Base-by-base conservation (phyloP, 139 green algal species). In the Chloropicon primus region DNA sequence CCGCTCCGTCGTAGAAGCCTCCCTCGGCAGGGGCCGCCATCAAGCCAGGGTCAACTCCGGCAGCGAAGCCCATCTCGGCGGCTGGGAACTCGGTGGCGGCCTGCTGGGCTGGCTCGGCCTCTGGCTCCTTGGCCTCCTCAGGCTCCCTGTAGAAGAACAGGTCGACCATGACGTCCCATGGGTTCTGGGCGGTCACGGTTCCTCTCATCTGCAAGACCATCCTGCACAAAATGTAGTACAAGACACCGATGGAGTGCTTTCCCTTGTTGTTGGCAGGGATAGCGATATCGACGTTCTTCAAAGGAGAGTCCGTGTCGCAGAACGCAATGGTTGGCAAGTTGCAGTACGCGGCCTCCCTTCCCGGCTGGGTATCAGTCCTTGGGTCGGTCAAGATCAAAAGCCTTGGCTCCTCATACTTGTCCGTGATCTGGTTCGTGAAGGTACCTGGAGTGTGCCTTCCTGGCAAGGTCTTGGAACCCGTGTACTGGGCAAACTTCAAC, bases 181-280 rank as follows among this genome's bases (percentile, higher is more conserved):
- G 89, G 79, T 87, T 81, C 26, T 83, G 74, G 0, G 87, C 53
- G 25, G 81, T 87, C 28, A 99, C 75, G 26, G 88, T 92, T 80
- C 93, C 96, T 54, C 95, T 87, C 95, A 97, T 97, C 87, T 97
- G 91, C 77, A 98, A 88, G 71, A 99, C 94, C 94, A 98, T 98
- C 79, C 91, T 88, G 17, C 92, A 92, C 75, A 99, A 89, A 76
- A 99, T 86, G 86, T 91, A 98, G 89, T 98, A 98, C 2, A 99
- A 88, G 75, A 92, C 89, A 54, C 95, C 95, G 80, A 98, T 96
- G 73, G 89, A 91, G 84, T 97, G 91, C 87, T 97, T 96, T 80
- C 89, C 94, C 92, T 98, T 98, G 96, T 99, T 99, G 92, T 99
- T 99, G 83, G 95, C 95, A 27, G 96, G 95, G 86, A 99, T 99